phyloP scores from a whole-genome alignment of 2,329 filamentous ascomycete genomes.

The Alternaria sp. region DNA sequence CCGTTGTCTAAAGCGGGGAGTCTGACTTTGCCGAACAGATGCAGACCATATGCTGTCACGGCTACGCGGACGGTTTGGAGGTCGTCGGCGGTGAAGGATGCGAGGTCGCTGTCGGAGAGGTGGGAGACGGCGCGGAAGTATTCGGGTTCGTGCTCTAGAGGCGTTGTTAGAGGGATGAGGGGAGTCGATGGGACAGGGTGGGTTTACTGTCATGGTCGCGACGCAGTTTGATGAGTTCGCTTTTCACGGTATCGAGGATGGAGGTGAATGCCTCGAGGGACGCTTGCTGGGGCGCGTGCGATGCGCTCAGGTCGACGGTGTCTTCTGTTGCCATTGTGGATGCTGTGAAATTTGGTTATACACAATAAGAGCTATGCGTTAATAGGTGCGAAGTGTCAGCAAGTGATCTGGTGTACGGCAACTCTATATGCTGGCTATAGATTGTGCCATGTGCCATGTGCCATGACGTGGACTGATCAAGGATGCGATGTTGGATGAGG shows the following conservation, averaged over 20 bases:
- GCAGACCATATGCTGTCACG: constrained; percentile 40
- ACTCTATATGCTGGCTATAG: neutral
- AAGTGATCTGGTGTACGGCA: too few species aligned
- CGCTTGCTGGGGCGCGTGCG: constrained; percentile 44
- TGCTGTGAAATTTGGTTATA: too few species aligned
- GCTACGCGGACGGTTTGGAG: constrained; percentile 39
- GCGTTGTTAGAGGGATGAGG: neutral
- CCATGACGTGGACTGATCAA: constrained; percentile 11
- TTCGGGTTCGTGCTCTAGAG: constrained; percentile 44
- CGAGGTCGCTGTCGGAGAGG: constrained; percentile 49
- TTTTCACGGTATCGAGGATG: constrained; percentile 40
- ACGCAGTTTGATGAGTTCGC: constrained; percentile 43
- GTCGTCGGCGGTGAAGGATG: constrained; percentile 33
- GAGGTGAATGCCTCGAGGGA: constrained; percentile 43
- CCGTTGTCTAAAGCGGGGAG: constrained; percentile 31
- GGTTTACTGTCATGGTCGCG: constrained; percentile 43
- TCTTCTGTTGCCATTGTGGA: constrained; percentile 46
- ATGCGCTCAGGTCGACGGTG: constrained; percentile 40
- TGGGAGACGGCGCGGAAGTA: constrained; percentile 48
- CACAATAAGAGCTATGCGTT: too few species aligned
- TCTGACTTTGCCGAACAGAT: constrained; percentile 40
- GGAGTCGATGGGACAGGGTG: too few species aligned
- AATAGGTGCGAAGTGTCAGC: neutral
- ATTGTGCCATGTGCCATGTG: neutral
- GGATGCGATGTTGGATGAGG: constrained; percentile 5